Evolutionary conservation across 73 alveolate species (phyloP), one percentile per base, ranked within the genome.

Genomic region (Breviolum minutum): DNA sequence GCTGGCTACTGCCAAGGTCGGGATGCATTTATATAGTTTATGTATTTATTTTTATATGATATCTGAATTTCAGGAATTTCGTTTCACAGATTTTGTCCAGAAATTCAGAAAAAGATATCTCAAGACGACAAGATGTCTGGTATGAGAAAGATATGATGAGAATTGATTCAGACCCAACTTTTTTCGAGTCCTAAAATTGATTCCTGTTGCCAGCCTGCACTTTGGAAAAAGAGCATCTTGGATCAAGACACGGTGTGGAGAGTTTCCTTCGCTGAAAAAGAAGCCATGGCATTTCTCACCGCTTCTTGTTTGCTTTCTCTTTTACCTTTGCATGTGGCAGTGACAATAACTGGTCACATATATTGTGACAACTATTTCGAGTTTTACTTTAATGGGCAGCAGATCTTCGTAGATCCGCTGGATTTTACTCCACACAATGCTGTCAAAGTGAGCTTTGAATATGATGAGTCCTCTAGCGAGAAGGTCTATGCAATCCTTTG

Each of bases 401-500:
- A 71, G 80, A 74, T 91, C 69, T 83, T 66, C 40, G 30, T 22
- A 12, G 97, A 91, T 66, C 88, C 88, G 7, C 66, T 91, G 66
- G 97, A 91, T 40, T 91, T 91, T 26, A 91, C 97, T 24, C 97
- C 97, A 6, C 97, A 91, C 97, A 91, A 91, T 60, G 97, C 97
- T 63, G 97, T 91, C 68, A 88, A 88, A 26, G 95, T 88, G 60
- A 88, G 95, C 95, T 88, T 88, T 26, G 85, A 88, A 8, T 88
- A 66, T 48, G 95, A 66, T 29, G 95, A 64, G 40, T 19, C 95
- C 81, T 8, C 82, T 40, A 54, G 62, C 79, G 27, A 22, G 61
- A 89, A 89, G 48, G 48, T 68, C 64, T 91, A 91, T 74, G 97
- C 97, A 63, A 91, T 91, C 66, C 97, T 91, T 13, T 91, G 97